phyloP scores from a whole-genome alignment of 2,329 filamentous ascomycete genomes.

The Colletotrichum aenigma region DNA sequence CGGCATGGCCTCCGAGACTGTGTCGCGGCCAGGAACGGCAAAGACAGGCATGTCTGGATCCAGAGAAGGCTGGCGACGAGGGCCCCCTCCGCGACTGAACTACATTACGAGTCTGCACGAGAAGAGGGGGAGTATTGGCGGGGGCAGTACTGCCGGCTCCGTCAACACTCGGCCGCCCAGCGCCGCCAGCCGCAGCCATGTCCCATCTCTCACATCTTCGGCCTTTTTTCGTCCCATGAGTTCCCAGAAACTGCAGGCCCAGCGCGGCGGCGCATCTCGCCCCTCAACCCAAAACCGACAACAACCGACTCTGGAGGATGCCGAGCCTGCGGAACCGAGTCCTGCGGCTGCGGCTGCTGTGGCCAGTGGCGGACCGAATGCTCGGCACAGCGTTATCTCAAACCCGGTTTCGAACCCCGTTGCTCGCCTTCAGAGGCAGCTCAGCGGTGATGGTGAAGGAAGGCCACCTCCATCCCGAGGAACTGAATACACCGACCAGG shows the following conservation, averaged over 20 bases:
- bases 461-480: constrained; percentile 75
- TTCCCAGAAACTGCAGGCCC: constrained; percentile 90
- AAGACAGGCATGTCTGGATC: constrained; percentile 45
- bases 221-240: constrained; percentile 98
- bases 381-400: constrained; percentile 60
- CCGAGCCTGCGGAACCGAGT: constrained; percentile 37
- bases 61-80: constrained; percentile 34
- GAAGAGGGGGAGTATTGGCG: constrained; percentile 43
- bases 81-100: constrained; percentile 61
- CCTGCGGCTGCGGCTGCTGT: constrained; percentile 32
- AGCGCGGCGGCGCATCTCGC: constrained; percentile 68
- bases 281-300: constrained; percentile 44
- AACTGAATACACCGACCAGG: constrained; percentile 80
- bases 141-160: constrained; percentile 38
- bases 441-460: constrained; percentile 51
- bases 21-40: constrained; percentile 60
- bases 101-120: constrained; percentile 44
- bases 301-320: constrained; percentile 22
- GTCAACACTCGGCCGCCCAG: constrained; percentile 50
- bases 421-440: constrained; percentile 35
- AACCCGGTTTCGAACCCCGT: constrained; percentile 48
- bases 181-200: constrained; percentile 81
- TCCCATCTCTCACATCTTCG: constrained; percentile 85
- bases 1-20: constrained; percentile 39
- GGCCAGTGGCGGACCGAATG: constrained; percentile 40